Base-by-base conservation (phyloP, 2,329 filamentous ascomycete species). In the Rhynchosporium graminicola region DNA sequence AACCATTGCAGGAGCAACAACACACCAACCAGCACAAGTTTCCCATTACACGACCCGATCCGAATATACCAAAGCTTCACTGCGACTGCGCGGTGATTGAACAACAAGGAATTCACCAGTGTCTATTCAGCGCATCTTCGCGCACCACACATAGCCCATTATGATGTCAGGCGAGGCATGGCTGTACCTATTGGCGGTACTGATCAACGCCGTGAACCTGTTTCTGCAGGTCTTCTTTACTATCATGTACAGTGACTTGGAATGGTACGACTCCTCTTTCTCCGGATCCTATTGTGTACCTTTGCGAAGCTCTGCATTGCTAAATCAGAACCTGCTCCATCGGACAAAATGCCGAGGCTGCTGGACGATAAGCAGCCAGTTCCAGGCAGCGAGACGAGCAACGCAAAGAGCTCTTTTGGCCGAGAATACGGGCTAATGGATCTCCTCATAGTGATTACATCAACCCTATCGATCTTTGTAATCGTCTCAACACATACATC, bases 171-270 rank as follows among this genome's bases (percentile, higher is more conserved):
- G 93, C 79, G 93, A 97, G 86, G 93, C 93, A 78, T 97, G 95
- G 95, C 83, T 99, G 77, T 99, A 96, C 83, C 88, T 99, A 74
- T 85, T 99, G 80, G 89, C 94, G 80, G 96, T 99, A 79, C 86
- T 99, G 77, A 96, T 99, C 83, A 99, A 99, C 83, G 95, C 95
- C 82, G 93, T 99, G 87, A 99, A 99, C 84, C 86, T 99, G 75
- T 99, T 99, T 80, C 85, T 99, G 63, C 96, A 99, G 82, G 95
- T 99, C 73, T 99, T 99, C 86, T 99, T 99, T 83, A 99, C 95
- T 63, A 99, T 99, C 76, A 99, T 99, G 96, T 99, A 98, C 82
- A 97, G 92, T 79, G 95, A 99, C 84, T 81, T 99, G 74, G 95
- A 99, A 89, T 99, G 95, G 93, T 96, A 82, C 75, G 91, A 83